Conservation (phyloP, 2,329 filamentous ascomycete species). For the Cladosporium sp. region DNA sequence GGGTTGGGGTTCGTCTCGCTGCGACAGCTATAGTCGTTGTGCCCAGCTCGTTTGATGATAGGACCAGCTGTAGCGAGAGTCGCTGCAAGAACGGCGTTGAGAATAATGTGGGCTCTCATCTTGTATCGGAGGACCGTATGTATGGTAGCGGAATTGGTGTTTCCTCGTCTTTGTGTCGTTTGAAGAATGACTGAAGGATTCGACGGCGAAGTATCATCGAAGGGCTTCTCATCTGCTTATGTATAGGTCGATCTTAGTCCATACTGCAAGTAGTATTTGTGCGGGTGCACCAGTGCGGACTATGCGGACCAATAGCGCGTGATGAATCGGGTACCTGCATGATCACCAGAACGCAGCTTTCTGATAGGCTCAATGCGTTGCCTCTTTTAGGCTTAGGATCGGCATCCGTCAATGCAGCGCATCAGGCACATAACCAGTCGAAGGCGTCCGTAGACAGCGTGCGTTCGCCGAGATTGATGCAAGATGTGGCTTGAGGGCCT, state of each 20-base stretch:
- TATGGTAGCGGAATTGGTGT: not conserved
- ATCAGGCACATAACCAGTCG: too few species aligned
- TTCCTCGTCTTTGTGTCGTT: too few species aligned
- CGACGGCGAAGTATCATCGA: not conserved
- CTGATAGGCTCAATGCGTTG: not conserved
- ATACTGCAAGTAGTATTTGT: not conserved
- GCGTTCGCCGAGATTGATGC: too few species aligned
- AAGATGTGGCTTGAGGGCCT: too few species aligned
- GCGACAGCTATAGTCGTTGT: slow-evolving; percentile 29
- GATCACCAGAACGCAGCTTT: not conserved
- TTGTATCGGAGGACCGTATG: not conserved
- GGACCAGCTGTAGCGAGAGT: not conserved
- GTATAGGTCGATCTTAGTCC: not conserved
- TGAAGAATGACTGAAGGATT: not conserved
- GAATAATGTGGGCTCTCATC: not conserved
- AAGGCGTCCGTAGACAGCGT: not conserved
- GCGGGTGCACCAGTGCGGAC: not conserved
- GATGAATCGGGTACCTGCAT: not conserved
- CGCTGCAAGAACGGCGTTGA: not conserved
- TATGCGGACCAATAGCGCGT: not conserved
- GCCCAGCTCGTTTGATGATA: slow-evolving; percentile 5
- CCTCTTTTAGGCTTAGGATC: not conserved
- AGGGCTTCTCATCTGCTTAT: not conserved
- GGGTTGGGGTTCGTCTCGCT: slow-evolving; percentile 28
- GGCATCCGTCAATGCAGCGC: not conserved